phyloP scores from a whole-genome alignment of 768 basidiomycete genomes.

The Termitomyces sp. region DNA sequence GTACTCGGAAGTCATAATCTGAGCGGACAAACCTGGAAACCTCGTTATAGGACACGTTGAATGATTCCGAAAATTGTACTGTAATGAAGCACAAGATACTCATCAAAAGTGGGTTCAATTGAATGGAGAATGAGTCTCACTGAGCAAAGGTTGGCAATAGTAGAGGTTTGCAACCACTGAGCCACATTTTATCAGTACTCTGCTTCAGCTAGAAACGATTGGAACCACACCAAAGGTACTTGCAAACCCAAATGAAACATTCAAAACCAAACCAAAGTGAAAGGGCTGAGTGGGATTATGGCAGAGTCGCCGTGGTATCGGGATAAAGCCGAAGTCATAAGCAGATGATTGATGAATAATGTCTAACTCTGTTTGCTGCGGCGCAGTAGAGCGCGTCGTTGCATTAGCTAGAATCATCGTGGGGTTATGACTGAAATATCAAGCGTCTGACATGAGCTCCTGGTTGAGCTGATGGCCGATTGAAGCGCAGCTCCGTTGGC shows the following conservation, averaged over 20 bases:
- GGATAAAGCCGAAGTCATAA: conserved; percentile 57
- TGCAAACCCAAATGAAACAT: conserved; percentile 55
- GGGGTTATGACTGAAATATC: neutral
- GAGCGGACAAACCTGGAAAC: conserved; percentile 29
- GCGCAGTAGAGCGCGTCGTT: neutral
- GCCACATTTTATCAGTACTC: neutral
- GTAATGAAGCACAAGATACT: conserved; percentile 10
- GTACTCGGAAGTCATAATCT: neutral
- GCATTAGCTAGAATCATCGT: neutral
- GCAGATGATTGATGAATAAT: neutral
- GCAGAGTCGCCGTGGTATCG: conserved; percentile 51
- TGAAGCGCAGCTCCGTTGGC: too few relatives aligned
- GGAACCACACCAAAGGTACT: conserved; percentile 44
- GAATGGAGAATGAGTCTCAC: conserved; percentile 29
- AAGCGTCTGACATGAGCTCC: neutral
- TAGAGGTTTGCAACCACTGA: conserved; percentile 72
- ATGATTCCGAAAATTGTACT: conserved; percentile 36
- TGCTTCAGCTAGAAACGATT: neutral
- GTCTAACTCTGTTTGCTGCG: neutral
- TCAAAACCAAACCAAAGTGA: conserved; percentile 47
- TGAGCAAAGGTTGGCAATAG: conserved; percentile 77
- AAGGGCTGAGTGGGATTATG: conserved; percentile 47
- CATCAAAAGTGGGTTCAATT: neutral
- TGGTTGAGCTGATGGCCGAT: neutral
- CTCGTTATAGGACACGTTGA: conserved; percentile 31